phyloP scores from a whole-genome alignment of 1,284 basidiomycete species.

The Phylloboletellus chloephorus region DNA sequence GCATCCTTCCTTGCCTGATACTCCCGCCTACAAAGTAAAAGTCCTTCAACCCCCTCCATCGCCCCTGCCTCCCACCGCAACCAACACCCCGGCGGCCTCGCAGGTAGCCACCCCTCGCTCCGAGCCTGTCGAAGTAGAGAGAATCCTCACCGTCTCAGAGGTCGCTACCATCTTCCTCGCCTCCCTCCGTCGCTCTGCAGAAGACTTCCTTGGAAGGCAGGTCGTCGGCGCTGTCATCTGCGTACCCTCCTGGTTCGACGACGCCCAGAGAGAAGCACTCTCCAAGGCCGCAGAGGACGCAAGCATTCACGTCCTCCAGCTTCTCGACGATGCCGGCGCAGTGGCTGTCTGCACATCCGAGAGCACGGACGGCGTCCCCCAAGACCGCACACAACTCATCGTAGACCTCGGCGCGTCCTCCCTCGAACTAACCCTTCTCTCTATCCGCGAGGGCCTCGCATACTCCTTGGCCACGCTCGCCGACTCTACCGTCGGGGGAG shows the following conservation, averaged over 20 bases:
- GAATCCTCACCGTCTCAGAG: constrained; percentile 81
- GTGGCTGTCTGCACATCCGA: constrained; percentile 58
- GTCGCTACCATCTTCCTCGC: constrained; percentile 83
- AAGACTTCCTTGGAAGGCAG: constrained; percentile 87
- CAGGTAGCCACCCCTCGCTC: constrained; percentile 69
- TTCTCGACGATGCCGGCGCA: constrained; percentile 83
- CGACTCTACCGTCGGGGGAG: constrained; percentile 47
- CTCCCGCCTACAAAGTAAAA: constrained; percentile 84
- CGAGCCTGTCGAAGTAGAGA: constrained; percentile 71
- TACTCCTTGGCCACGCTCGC: constrained; percentile 50
- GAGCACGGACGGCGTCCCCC: constrained; percentile 38
- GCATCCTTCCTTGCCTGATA: constrained; percentile 67
- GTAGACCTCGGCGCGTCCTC: constrained; percentile 70
- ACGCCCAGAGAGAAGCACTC: constrained; percentile 67
- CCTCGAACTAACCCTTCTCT: constrained; percentile 55
- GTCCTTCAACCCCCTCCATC: constrained; percentile 71
- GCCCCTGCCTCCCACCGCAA: constrained; percentile 46
- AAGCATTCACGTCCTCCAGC: constrained; percentile 78
- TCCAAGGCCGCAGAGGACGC: constrained; percentile 73
- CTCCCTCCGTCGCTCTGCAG: constrained; percentile 82
- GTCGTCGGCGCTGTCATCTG: constrained; percentile 83
- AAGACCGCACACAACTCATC: constrained; percentile 64
- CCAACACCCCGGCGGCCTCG: constrained; percentile 64
- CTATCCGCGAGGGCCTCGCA: constrained; percentile 62
- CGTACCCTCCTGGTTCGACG: constrained; percentile 73